A percentile compares a stretch with the other conserved stretches of the same genome.
These are phyloP conservation scores for Agaricus sinodeliciosus DNA, from an alignment of 768 basidiomycete species.

Conservation along the genomic window DNA sequence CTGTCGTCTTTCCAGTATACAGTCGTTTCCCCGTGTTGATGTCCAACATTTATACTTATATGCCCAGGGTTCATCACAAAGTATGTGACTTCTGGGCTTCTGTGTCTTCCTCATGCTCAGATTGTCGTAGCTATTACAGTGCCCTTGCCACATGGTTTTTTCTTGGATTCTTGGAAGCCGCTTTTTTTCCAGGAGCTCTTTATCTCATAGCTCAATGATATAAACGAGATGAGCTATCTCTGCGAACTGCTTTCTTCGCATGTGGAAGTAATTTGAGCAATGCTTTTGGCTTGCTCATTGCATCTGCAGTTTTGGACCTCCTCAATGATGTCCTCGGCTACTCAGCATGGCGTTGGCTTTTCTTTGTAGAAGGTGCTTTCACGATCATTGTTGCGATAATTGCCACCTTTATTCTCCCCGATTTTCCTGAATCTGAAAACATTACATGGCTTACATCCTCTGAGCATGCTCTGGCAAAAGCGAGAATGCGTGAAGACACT, in stretches of 20 bases:
- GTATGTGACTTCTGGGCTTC: constrained; percentile 15
- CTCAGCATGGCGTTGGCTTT: constrained; percentile 76
- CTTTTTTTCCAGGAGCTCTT: constrained; percentile 66
- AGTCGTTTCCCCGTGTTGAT: background rate
- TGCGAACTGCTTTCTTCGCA: constrained; percentile 58
- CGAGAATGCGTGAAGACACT: constrained; percentile 57
- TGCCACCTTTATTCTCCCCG: constrained; percentile 63
- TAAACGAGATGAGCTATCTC: constrained; percentile 61
- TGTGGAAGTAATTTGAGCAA: constrained; percentile 75
- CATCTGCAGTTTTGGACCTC: constrained; percentile 62
- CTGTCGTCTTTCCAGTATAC: constrained; percentile 1
- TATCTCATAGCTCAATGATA: constrained; percentile 69
- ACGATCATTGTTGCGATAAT: constrained; percentile 43
- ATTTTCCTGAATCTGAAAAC: constrained; percentile 52
- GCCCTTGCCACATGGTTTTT: constrained; percentile 67
- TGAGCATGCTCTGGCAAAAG: constrained; percentile 49
- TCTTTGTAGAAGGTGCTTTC: constrained; percentile 58
- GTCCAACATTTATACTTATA: background rate
- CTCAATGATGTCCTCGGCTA: constrained; percentile 68
- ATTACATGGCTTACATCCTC: constrained; percentile 47
- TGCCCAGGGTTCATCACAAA: constrained; percentile 33
- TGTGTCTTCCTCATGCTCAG: background rate
- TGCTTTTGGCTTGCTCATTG: constrained; percentile 75
- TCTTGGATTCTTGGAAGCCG: constrained; percentile 66
- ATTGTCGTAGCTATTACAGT: constrained; percentile 43